Conservation (phyloP, 192 early-diverging fungal species). For the Phycomyces blakesleeanus region DNA sequence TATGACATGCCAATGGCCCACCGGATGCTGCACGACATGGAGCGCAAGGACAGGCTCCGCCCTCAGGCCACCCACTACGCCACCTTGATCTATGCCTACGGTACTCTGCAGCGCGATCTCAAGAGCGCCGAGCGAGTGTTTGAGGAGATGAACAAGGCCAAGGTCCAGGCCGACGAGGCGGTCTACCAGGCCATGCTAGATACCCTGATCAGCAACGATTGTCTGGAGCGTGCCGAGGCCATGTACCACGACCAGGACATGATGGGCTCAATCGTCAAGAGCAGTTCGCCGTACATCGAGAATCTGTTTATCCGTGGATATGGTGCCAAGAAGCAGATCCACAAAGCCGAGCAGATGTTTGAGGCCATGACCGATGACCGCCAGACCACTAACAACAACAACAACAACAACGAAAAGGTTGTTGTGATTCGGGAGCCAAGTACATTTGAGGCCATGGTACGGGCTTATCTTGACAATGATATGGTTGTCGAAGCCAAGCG, state of each 20-base stretch:
- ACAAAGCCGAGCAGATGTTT: constrained; percentile 43
- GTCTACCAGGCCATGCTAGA: constrained; percentile 57
- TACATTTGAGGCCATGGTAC: constrained; percentile 58
- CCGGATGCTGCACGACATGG: constrained; percentile 41
- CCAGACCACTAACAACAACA: constrained; percentile 4
- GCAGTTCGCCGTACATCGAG: constrained; percentile 52
- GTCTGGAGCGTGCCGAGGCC: constrained; percentile 38
- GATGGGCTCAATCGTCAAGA: constrained; percentile 29
- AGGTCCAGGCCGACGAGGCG: constrained; percentile 42
- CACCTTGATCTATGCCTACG: constrained; percentile 54
- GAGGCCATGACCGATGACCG: constrained; percentile 46
- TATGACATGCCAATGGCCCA: constrained; percentile 54
- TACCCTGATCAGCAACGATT: constrained; percentile 40
- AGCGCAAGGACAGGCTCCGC: constrained; percentile 25
- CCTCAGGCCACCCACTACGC: constrained; percentile 51
- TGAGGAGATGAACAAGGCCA: constrained; percentile 31
- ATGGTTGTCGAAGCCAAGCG: constrained; percentile 35
- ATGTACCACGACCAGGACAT: constrained; percentile 43
- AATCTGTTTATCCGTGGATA: constrained; percentile 57
- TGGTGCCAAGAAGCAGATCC: constrained; percentile 37
- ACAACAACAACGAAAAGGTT: too few relatives aligned
- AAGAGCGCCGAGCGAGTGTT: constrained; percentile 39
- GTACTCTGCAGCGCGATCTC: constrained; percentile 46
- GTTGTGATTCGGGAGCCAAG: constrained; percentile 50
- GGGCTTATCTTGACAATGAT: constrained; percentile 45